Conservation (phyloP, 768 basidiomycete genomes). For the Paxillus rubicundulus region DNA sequence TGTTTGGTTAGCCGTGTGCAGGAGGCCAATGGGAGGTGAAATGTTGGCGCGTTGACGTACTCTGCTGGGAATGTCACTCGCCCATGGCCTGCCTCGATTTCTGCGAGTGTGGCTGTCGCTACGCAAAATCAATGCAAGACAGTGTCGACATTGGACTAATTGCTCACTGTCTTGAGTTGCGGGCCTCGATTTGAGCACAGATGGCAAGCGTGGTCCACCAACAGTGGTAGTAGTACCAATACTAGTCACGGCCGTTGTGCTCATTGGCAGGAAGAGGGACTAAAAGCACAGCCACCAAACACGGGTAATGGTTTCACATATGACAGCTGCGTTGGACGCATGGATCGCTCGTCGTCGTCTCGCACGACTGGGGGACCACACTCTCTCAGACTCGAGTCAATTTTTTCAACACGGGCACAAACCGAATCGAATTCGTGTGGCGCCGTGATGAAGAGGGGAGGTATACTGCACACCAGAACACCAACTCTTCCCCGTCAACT, state of each 20-base stretch:
- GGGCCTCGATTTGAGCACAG: constrained; percentile 33
- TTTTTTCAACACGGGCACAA: background rate
- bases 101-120: constrained; percentile 56
- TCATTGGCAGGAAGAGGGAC: too few species aligned
- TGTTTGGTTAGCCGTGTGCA: constrained; percentile 4
- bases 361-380: constrained; percentile 7
- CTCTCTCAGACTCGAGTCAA: constrained; percentile 1
- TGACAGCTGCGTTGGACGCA: background rate
- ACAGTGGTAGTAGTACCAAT: background rate
- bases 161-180: constrained; percentile 32
- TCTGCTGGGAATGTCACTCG: constrained; percentile 64
- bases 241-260: too few species aligned
- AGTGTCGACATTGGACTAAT: background rate
- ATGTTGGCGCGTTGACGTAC: constrained; percentile 43
- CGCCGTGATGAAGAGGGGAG: background rate
- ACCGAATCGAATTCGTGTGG: background rate
- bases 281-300: too few species aligned
- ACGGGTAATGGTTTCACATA: too few species aligned
- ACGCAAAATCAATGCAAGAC: background rate
- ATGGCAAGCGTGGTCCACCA: constrained; percentile 29
- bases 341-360: constrained; percentile 15
- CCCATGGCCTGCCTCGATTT: constrained; percentile 51
- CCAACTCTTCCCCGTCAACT: constrained; percentile 16
- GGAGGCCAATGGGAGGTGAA: background rate
- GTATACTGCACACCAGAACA: constrained; percentile 4